These are phyloP conservation scores for Kazachstania bromeliacearum DNA, from an alignment of 805 yeast genomes.

Conservation along the genomic window DNA sequence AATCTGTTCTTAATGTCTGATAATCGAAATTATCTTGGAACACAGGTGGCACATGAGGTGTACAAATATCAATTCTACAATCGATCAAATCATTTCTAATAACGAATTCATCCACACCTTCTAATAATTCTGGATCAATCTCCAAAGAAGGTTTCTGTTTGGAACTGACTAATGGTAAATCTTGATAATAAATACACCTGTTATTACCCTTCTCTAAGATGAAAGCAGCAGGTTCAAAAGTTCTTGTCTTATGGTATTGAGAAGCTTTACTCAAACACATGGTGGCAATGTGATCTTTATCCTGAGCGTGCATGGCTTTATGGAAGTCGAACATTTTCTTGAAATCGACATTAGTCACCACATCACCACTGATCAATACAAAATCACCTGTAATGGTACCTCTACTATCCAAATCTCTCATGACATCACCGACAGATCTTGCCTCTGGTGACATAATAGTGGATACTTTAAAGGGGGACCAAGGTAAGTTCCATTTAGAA, in stretches of 20 bases:
- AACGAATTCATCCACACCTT: conserved; percentile 60
- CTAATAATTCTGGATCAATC: conserved; percentile 78
- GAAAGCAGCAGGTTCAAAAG: conserved; percentile 78
- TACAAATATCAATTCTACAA: conserved; percentile 92
- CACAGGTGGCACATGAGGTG: conserved; percentile 88
- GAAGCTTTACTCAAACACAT: conserved; percentile 86
- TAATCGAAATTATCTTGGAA: conserved; percentile 96
- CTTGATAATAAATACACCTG: conserved; percentile 79
- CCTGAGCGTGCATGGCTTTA: conserved; percentile 56
- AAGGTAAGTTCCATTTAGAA: conserved; percentile 57
- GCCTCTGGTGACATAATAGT: conserved; percentile 80
- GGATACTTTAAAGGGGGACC: conserved; percentile 72
- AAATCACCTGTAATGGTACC: conserved; percentile 89
- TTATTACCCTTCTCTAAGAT: conserved; percentile 64
- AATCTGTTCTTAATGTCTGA: conserved; percentile 76
- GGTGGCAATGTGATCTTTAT: conserved; percentile 87
- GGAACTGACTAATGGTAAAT: conserved; percentile 48
- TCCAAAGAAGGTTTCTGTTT: conserved; percentile 41
- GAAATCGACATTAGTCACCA: conserved; percentile 84
- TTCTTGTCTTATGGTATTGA: conserved; percentile 75
- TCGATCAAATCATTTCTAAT: conserved; percentile 90
- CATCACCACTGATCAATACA: conserved; percentile 85
- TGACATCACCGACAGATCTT: conserved; percentile 90
- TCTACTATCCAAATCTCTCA: conserved; percentile 89
- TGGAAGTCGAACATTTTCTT: conserved; percentile 66